Percentiles rank a stretch among this genome's conserved stretches.
Conservation (phyloP, 306 rosid genomes). For the Corylus americana region DNA sequence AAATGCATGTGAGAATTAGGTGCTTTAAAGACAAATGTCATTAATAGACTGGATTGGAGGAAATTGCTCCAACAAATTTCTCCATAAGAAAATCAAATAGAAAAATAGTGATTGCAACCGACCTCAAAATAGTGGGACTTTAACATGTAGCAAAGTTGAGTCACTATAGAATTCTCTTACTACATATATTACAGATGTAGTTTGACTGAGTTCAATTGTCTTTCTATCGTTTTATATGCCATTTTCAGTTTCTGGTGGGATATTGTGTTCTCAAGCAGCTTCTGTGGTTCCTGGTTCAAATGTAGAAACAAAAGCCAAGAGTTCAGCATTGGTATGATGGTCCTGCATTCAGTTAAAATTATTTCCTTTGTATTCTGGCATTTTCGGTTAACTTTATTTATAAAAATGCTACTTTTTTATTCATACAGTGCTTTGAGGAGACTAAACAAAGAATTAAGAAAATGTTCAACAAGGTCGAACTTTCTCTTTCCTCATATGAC, state of each 20-base stretch:
- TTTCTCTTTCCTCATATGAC: slow-evolving; percentile 76
- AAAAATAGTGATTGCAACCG: too few species aligned
- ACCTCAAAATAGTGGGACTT: neutral
- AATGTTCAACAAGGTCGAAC: slow-evolving; percentile 68
- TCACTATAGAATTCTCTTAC: neutral
- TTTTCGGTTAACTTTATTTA: neutral
- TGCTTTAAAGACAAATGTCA: too few species aligned
- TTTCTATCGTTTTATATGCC: neutral
- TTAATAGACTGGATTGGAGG: too few species aligned
- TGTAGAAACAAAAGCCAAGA: slow-evolving; percentile 21
- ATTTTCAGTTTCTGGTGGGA: neutral
- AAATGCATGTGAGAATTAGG: too few species aligned
- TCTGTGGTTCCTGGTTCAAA: slow-evolving; percentile 7
- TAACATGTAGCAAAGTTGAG: neutral
- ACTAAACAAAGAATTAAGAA: slow-evolving; percentile 57
- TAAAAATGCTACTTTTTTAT: slow-evolving; percentile 3
- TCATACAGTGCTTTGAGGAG: slow-evolving; percentile 55
- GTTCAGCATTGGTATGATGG: slow-evolving; percentile 28
- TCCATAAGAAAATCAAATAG: too few species aligned
- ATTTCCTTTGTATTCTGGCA: neutral
- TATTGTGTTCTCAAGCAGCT: slow-evolving; percentile 22
- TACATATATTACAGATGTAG: neutral
- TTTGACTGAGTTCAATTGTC: neutral
- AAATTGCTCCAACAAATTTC: too few species aligned
- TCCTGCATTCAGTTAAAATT: slow-evolving; percentile 1